Evolutionary conservation across 345 rosid genomes (phyloP).

Genomic region (Salix suchowensis): DNA sequence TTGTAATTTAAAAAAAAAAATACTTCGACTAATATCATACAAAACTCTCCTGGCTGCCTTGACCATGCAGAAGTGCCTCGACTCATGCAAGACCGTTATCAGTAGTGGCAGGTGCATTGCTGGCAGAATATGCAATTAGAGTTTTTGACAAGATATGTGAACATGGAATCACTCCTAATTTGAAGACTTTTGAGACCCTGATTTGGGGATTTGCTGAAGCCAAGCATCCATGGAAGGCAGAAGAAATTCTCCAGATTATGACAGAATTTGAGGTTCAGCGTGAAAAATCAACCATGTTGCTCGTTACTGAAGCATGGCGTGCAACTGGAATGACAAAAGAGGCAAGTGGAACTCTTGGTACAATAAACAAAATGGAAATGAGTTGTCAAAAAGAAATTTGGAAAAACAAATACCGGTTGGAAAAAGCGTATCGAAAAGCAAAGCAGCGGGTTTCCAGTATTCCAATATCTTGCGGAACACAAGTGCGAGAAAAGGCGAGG

Average conservation of each 20-base stretch:
- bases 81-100: slow-evolving; percentile 29
- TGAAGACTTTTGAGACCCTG: slow-evolving; percentile 54
- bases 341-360: slow-evolving; percentile 38
- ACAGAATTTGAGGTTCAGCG: slow-evolving; percentile 47
- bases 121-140: slow-evolving; percentile 43
- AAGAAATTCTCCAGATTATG: slow-evolving; percentile 54
- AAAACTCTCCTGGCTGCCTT: slow-evolving; percentile 57
- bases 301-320: slow-evolving; percentile 49
- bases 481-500: slow-evolving; percentile 22
- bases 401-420: slow-evolving; percentile 33
- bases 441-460: slow-evolving; percentile 13
- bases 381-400: background rate
- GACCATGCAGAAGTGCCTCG: slow-evolving; percentile 49
- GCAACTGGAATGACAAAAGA: slow-evolving; percentile 51
- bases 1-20: too few species aligned
- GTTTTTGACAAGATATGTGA: slow-evolving; percentile 51
- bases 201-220: slow-evolving; percentile 52
- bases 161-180: slow-evolving; percentile 47
- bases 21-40: slow-evolving; percentile 28
- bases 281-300: slow-evolving; percentile 44
- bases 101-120: slow-evolving; percentile 40
- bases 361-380: slow-evolving; percentile 23
- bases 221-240: slow-evolving; percentile 67
- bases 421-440: slow-evolving; percentile 45
- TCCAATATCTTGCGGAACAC: slow-evolving; percentile 37